A percentile compares a stretch with the other conserved stretches of the same genome.
Evolutionary conservation across 1,284 basidiomycete species (phyloP).

Genomic region (Chiua sp.): DNA sequence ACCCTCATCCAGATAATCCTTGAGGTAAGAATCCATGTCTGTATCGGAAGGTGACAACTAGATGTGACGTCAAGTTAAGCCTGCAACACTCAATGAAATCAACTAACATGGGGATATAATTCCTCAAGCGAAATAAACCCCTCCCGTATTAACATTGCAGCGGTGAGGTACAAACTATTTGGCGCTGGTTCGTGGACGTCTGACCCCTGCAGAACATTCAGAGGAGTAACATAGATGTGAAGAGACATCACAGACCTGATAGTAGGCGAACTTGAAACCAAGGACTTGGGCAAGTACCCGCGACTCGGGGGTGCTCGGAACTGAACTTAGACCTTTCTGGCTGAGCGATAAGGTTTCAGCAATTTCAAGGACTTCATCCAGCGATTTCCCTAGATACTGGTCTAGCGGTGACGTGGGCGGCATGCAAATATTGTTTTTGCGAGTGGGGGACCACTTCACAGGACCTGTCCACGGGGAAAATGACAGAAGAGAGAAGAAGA

Average conservation of each 20-base stretch:
- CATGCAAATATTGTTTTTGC: slow-evolving; percentile 39
- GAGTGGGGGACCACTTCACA: slow-evolving; percentile 38
- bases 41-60: slow-evolving; percentile 80
- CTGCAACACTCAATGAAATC: slow-evolving; percentile 1
- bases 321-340: slow-evolving; percentile 18
- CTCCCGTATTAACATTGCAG: slow-evolving; percentile 90
- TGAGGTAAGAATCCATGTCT: slow-evolving; percentile 71
- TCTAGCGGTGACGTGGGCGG: slow-evolving; percentile 44
- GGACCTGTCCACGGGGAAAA: slow-evolving; percentile 81
- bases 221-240: background rate
- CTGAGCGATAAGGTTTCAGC: slow-evolving; percentile 44
- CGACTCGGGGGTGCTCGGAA: slow-evolving; percentile 41
- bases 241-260: slow-evolving; percentile 63
- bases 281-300: slow-evolving; percentile 88
- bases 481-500: slow-evolving; percentile 88
- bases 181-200: slow-evolving; percentile 69
- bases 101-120: slow-evolving; percentile 81
- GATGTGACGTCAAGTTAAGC: slow-evolving; percentile 9
- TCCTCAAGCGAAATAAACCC: slow-evolving; percentile 87
- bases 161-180: slow-evolving; percentile 78
- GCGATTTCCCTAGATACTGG: slow-evolving; percentile 58
- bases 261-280: slow-evolving; percentile 95
- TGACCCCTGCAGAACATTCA: slow-evolving; percentile 47
- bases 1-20: slow-evolving; percentile 73
- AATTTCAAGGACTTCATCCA: slow-evolving; percentile 68